Evolutionary conservation across 176 grass and related monocot species (phyloP).

Genomic region (Tillandsia fasciculata): DNA sequence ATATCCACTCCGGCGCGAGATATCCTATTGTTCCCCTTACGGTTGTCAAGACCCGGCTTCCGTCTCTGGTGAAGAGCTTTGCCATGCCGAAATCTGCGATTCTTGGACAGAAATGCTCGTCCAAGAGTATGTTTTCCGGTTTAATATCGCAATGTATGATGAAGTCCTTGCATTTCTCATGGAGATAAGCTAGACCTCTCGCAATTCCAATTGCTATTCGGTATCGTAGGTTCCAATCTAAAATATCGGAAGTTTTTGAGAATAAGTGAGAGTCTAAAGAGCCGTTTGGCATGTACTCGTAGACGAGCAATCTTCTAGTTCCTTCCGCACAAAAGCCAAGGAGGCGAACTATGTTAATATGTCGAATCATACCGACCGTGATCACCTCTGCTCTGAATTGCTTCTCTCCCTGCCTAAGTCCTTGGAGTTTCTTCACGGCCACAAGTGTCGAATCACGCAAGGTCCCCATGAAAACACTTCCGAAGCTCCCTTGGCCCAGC

Average conservation of each 20-base stretch:
- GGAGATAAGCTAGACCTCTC: conserved; percentile 27
- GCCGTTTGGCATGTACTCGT: conserved; percentile 27
- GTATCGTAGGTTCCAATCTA: conserved; percentile 26
- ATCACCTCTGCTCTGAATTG: conserved; percentile 35
- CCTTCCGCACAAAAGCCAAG: conserved; percentile 21
- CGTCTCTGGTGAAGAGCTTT: conserved; percentile 31
- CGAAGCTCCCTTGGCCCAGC: conserved; percentile 27
- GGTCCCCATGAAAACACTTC: conserved; percentile 25
- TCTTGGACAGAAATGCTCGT: conserved; percentile 10
- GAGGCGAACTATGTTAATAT: conserved; percentile 21
- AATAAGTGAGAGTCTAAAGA: conserved; percentile 30
- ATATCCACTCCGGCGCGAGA: conserved; percentile 33
- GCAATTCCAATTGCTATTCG: conserved; percentile 21
- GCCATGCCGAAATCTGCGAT: conserved; percentile 40
- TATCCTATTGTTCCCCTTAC: conserved; percentile 30
- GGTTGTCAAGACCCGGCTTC: conserved; percentile 33
- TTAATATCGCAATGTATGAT: conserved; percentile 45
- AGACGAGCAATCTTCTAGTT: conserved; percentile 23
- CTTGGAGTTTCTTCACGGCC: conserved; percentile 39
- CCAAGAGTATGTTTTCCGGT: conserved; percentile 35
- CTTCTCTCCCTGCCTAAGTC: conserved; percentile 27
- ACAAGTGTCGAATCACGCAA: conserved; percentile 16
- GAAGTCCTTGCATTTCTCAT: conserved; percentile 23
- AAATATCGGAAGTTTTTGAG: neutral
- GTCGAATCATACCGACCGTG: conserved; percentile 25